These are phyloP conservation scores for Aspergillus sp. DNA, from an alignment of 2,329 filamentous ascomycete species.

Conservation along the genomic window DNA sequence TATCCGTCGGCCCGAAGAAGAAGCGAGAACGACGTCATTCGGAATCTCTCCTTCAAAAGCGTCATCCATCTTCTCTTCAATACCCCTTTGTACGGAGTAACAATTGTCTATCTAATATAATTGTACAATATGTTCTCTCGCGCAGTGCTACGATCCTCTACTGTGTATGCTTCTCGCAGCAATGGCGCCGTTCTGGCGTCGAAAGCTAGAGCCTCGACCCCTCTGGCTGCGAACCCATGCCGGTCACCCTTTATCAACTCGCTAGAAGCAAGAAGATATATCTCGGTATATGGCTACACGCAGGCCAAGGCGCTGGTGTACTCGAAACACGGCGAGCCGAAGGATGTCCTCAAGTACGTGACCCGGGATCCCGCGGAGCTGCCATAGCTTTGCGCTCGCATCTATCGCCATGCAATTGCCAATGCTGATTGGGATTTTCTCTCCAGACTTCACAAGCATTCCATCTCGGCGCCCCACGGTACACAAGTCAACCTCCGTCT, in stretches of 20 bases:
- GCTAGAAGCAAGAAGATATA: slow-evolving; percentile 26
- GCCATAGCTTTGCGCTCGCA: too few species aligned
- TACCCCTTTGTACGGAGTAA: not conserved
- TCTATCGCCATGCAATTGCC: not conserved
- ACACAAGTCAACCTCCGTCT: slow-evolving; percentile 71
- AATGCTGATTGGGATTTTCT: not conserved
- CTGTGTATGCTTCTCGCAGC: slow-evolving; percentile 9
- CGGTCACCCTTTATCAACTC: slow-evolving; percentile 4
- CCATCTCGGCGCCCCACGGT: slow-evolving; percentile 48
- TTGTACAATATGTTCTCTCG: slow-evolving; percentile 10
- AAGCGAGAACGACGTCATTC: slow-evolving; percentile 16
- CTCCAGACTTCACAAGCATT: slow-evolving; percentile 41
- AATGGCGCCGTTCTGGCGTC: slow-evolving; percentile 6
- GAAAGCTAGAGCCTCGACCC: slow-evolving; percentile 8
- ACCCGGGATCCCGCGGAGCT: not conserved
- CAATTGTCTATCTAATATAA: not conserved
- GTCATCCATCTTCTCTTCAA: not conserved
- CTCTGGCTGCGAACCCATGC: slow-evolving; percentile 6
- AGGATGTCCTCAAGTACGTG: slow-evolving; percentile 40
- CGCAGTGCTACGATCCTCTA: slow-evolving; percentile 15
- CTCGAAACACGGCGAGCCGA: slow-evolving; percentile 43
- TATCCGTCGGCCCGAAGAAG: slow-evolving; percentile 15
- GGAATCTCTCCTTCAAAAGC: slow-evolving; percentile 6
- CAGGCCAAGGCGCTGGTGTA: slow-evolving; percentile 45
- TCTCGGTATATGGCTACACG: slow-evolving; percentile 45